Evolutionary conservation across 305 asterid species (phyloP), one percentile per base, ranked within the genome.

Genomic region (Fraxinus xanthoxyloides): DNA sequence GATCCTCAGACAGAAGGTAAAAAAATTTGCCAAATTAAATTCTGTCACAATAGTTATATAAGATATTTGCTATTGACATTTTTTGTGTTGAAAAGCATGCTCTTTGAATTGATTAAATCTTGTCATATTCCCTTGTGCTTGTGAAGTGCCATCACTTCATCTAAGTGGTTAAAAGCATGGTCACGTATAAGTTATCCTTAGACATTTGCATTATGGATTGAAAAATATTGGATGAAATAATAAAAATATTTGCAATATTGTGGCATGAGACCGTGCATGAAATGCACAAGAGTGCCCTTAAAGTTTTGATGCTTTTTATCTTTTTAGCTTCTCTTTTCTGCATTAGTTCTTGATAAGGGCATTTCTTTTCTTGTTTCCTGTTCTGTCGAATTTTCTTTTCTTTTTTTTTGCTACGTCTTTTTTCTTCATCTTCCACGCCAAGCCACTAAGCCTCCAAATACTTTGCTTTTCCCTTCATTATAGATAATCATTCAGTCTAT

Each of bases 1-100:
- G 99, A 95, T 89, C 98, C 97, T 21, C 99, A 94, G 85, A 95
- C 99, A 51, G 98, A 94, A 92, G 99, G 99, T 95, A 83, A 84
- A 51, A 51, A 82, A n/a, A n/a, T n/a, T n/a, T n/a, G n/a, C n/a
- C n/a, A n/a, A n/a, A n/a, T 28, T 28, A 28, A 28, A 28, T 72
- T 81, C 51, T 80, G 13, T 61, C 54, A 30, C 24, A 78, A 10
- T 59, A 19, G 69, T 59, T 19, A 19, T 30, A n/a, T 59, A 19
- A 21, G 0, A 59, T 59, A 48, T 21, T 69, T 51, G 48, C 56
- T 28, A 56, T 6, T 7, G 28, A 21, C 13, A 59, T 17, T 48
- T 3, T 48, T 15, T 59, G 4, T 59, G 69, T 59, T 59, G 1
- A n/a, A 5, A 59, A 59, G 12, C 28, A 7, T n/a, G 28, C 69